These are phyloP conservation scores for Phialophora tarda DNA, from an alignment of 2,329 filamentous ascomycete species.

Conservation along the genomic window DNA sequence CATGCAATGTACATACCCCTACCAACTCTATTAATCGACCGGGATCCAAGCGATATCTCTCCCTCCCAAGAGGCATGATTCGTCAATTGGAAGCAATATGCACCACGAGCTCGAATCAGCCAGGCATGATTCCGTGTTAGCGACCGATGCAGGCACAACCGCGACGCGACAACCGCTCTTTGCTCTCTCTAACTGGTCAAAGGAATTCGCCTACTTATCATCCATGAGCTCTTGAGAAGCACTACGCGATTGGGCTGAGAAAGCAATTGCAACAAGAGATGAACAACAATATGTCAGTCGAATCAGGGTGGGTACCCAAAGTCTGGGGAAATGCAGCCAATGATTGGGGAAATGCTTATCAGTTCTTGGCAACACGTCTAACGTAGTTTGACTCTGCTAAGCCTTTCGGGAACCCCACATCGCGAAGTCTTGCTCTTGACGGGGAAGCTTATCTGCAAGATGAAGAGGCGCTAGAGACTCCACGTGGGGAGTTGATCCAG, in stretches of 20 bases:
- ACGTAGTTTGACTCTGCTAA: constrained; percentile 29
- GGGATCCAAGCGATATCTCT: constrained; percentile 34
- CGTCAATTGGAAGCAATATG: background rate
- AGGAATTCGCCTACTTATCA: constrained; percentile 25
- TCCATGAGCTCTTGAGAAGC: constrained; percentile 6
- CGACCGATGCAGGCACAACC: constrained; percentile 28
- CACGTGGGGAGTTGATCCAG: constrained; percentile 8
- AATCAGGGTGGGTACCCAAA: background rate
- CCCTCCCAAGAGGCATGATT: constrained; percentile 10
- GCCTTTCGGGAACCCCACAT: constrained; percentile 13
- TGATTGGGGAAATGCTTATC: constrained; percentile 34
- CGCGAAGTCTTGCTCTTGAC: background rate
- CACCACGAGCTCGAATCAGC: constrained; percentile 11
- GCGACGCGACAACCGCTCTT: constrained; percentile 12
- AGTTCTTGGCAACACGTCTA: constrained; percentile 30
- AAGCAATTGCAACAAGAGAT: constrained; percentile 22
- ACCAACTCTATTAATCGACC: constrained; percentile 17
- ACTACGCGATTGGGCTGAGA: constrained; percentile 22
- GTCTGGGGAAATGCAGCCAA: constrained; percentile 28
- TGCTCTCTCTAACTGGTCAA: constrained; percentile 11
- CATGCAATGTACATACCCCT: constrained; percentile 8
- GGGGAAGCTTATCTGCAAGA: constrained; percentile 9
- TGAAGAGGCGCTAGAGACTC: constrained; percentile 9
- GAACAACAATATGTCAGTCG: constrained; percentile 1
- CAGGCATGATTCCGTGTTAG: constrained; percentile 15